Evolutionary conservation across 768 basidiomycete genomes (phyloP).

Genomic region (Mycena galopus): DNA sequence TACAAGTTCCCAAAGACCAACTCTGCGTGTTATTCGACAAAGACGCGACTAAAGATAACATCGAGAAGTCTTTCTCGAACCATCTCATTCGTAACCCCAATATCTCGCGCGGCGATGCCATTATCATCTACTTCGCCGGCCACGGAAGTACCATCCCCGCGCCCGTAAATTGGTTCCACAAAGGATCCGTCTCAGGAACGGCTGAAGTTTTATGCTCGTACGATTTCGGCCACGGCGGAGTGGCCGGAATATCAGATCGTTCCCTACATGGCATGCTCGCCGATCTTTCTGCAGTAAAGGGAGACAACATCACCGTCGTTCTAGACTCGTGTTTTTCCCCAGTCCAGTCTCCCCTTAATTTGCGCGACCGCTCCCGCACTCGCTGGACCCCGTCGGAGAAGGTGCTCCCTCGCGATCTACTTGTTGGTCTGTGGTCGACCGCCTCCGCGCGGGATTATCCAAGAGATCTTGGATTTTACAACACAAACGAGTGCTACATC

Average conservation of each 20-base stretch:
- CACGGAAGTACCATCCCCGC: slow-evolving; percentile 71
- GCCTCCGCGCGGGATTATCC: slow-evolving; percentile 53
- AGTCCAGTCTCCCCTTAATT: slow-evolving; percentile 50
- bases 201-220: slow-evolving; percentile 76
- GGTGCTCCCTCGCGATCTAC: slow-evolving; percentile 65
- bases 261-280: slow-evolving; percentile 70
- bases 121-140: slow-evolving; percentile 79
- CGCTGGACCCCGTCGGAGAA: slow-evolving; percentile 74
- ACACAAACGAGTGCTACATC: slow-evolving; percentile 56
- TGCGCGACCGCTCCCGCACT: slow-evolving; percentile 59
- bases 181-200: slow-evolving; percentile 46
- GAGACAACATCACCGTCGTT: slow-evolving; percentile 77
- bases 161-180: slow-evolving; percentile 70
- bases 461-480: slow-evolving; percentile 59
- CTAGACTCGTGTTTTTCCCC: slow-evolving; percentile 75
- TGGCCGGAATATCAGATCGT: slow-evolving; percentile 76
- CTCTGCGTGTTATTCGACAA: slow-evolving; percentile 68
- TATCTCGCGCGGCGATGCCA: slow-evolving; percentile 72
- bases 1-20: slow-evolving; percentile 71
- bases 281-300: slow-evolving; percentile 68
- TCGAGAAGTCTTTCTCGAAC: slow-evolving; percentile 70
- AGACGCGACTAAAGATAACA: slow-evolving; percentile 70
- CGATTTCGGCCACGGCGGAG: slow-evolving; percentile 68
- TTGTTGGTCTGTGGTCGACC: slow-evolving; percentile 59
- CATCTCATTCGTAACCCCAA: slow-evolving; percentile 73